Percentiles rank a stretch among this genome's conserved stretches.
Evolutionary conservation across 495 filamentous ascomycete species (phyloP).

Genomic region (Penicillium antarcticum): DNA sequence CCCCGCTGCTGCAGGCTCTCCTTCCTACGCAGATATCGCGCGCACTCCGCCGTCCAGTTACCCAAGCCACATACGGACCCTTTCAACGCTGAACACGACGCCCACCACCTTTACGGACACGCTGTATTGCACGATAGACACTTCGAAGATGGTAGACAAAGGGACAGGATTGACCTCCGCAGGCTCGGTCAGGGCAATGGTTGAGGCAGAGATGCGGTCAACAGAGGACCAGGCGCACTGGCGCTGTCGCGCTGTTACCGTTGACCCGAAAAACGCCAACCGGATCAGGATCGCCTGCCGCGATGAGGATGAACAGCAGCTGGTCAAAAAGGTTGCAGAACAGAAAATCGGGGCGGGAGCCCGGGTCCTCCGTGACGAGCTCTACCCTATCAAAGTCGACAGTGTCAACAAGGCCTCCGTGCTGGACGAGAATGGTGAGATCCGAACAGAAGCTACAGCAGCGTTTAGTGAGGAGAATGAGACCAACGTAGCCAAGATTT

Average conservation of each 20-base stretch:
- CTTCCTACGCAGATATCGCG: conserved; percentile 20
- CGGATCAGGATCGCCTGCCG: conserved; percentile 25
- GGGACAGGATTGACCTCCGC: conserved; percentile 18
- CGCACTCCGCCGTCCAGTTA: conserved; percentile 15
- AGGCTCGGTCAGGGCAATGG: conserved; percentile 20
- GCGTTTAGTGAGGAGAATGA: conserved; percentile 22
- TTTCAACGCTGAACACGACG: conserved; percentile 14
- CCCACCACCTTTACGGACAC: conserved; percentile 19
- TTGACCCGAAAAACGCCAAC: conserved; percentile 18
- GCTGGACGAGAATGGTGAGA: conserved; percentile 17
- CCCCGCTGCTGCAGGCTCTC: background rate
- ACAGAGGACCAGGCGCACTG: conserved; percentile 18
- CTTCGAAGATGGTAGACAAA: conserved; percentile 19
- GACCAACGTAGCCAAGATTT: conserved; percentile 18
- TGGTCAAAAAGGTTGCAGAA: conserved; percentile 26
- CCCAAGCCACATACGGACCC: conserved; percentile 16
- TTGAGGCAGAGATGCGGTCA: conserved; percentile 26
- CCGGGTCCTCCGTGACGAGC: conserved; percentile 30
- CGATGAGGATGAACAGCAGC: conserved; percentile 21
- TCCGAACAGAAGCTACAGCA: conserved; percentile 8
- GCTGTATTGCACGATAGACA: conserved; percentile 22
- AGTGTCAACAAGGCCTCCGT: conserved; percentile 27
- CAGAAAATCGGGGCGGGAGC: conserved; percentile 15
- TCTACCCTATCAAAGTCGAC: conserved; percentile 32
- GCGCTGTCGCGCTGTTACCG: conserved; percentile 28